Conservation (phyloP, 169 alveolate genomes). For the Plasmodium gonderi region DNA sequence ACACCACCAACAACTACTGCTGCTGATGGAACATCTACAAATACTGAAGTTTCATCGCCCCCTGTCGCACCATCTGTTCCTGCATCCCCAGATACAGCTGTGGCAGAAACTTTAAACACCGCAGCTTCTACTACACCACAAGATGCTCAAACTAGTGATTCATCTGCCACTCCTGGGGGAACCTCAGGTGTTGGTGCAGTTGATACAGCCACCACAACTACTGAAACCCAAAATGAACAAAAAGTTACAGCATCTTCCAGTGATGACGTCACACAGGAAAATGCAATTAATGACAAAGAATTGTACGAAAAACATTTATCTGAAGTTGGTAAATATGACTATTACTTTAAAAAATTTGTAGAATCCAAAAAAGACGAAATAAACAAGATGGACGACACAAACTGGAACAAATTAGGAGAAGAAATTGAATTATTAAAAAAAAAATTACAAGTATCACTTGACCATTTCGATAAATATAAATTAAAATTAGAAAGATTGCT, state of each 20-base stretch:
- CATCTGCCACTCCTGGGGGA: neutral
- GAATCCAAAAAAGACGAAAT: neutral
- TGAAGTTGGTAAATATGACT: neutral
- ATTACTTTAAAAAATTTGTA: neutral
- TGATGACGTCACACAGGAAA: neutral
- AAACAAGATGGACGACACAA: neutral
- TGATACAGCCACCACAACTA: neutral
- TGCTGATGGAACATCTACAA: neutral
- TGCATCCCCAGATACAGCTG: too few species aligned
- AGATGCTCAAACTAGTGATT: too few species aligned
- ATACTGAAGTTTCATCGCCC: neutral
- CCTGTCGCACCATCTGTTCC: neutral
- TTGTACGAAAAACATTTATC: neutral
- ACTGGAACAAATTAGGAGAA: neutral
- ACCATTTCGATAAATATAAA: conserved; percentile 20
- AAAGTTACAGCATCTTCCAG: neutral
- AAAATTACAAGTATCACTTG: neutral
- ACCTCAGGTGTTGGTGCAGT: neutral
- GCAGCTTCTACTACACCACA: too few species aligned
- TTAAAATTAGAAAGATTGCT: conserved; percentile 43
- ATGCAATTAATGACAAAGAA: neutral
- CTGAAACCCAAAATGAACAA: neutral
- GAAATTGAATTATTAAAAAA: conserved; percentile 6
- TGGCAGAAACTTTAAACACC: too few species aligned
- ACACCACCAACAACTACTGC: neutral